Evolutionary conservation across 176 grass and related monocot genomes (phyloP).

Genomic region (Musa beccarii): DNA sequence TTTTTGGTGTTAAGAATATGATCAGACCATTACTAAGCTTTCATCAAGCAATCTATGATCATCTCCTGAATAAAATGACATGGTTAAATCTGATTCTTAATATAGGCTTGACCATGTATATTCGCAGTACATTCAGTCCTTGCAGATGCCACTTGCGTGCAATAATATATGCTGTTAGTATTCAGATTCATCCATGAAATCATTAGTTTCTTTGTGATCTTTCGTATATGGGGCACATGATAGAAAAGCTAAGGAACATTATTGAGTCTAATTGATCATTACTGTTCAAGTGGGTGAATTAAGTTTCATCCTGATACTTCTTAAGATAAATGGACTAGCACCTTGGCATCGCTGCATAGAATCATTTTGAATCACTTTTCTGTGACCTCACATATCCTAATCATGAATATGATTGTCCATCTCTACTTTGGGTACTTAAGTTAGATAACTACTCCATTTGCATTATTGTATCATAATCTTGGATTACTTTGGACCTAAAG

Average conservation of each 20-base stretch:
- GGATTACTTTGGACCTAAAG: constrained; percentile 1
- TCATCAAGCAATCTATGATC: no score
- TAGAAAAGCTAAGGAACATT: not conserved
- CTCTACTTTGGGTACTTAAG: not conserved
- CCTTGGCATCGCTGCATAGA: not conserved
- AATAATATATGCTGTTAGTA: not conserved
- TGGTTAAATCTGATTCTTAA: no score
- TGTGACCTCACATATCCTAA: no score
- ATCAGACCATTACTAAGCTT: not conserved
- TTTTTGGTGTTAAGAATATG: not conserved
- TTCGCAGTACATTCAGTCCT: not conserved
- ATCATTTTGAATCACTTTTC: no score
- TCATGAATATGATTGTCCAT: not conserved
- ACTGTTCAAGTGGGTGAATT: not conserved
- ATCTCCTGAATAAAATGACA: no score
- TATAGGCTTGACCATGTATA: not conserved
- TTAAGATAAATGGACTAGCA: not conserved
- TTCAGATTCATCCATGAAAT: not conserved
- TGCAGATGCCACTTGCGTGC: not conserved
- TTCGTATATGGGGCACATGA: no score
- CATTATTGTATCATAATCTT: not conserved
- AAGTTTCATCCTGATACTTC: no score
- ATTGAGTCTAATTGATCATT: not conserved
- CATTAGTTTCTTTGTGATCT: no score
- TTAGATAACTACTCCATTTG: not conserved